Base-by-base conservation (phyloP, 257 asterid genomes). In the Phtheirospermum japonicum region DNA sequence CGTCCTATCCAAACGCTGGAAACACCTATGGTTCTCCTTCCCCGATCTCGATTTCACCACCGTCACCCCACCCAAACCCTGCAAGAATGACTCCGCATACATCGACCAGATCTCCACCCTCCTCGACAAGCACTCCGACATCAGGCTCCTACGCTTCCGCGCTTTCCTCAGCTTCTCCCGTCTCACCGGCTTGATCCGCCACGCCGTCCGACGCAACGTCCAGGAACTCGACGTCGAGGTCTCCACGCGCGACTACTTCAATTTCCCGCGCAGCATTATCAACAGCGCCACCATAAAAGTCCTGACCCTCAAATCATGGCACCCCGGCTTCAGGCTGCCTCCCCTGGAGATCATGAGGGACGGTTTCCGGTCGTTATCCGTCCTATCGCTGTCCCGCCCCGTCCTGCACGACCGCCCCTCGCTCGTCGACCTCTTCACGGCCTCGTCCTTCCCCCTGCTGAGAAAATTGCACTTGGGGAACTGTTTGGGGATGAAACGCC, bases 41-140 rank as follows among this genome's bases (percentile, higher is more conserved):
- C 98, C 98, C 5, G 90, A 87, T 71, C 96, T 90, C 4, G 96
- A 90, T 63, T 90, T 90, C 79, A 80, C 83, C 72, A 71, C 82
- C 1, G 57, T 81, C 68, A 31, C 57, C 7, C 5, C 5, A 36
- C 42, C 59, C 0, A 74, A 74, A 9, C 85, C n/a, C n/a, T n/a
- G n/a, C n/a, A n/a, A n/a, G n/a, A n/a, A n/a, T n/a, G n/a, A 73
- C 8, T 70, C 79, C 0, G 75, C 75, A 6, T 76, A 71, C 68
- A 74, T 80, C n/a, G 78, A 78, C 67, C 88, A 76, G 64, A 89
- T 90, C 13, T 66, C 83, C 11, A 23, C 65, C 49, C 75, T 68
- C 16, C 75, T 84, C 3, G 77, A 73, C 14, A 82, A 73, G 57
- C 20, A 71, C 40, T 72, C 78, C 0, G 86, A 76, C 19, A 63